Percentiles rank a stretch among this genome's conserved stretches.
Evolutionary conservation across 306 rosid genomes (phyloP).

Genomic region (Sechiopsis laciniata): DNA sequence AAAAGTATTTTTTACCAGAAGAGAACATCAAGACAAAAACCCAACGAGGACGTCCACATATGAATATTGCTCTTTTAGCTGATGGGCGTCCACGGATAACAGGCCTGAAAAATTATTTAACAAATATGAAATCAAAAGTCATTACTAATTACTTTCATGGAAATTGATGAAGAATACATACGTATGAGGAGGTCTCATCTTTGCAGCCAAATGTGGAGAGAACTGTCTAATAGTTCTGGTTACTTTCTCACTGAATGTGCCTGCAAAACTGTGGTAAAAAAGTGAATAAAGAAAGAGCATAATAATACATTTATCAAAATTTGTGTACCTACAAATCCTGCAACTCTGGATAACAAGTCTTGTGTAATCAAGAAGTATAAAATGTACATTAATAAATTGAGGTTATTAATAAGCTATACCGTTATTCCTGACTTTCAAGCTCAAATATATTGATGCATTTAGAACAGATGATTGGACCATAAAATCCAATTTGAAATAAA

Average conservation of each 20-base stretch:
- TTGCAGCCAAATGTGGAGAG: slow-evolving; percentile 95
- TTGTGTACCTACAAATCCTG: neutral
- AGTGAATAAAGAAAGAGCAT: neutral
- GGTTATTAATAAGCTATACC: neutral
- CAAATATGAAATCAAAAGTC: slow-evolving; percentile 21
- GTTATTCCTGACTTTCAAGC: neutral
- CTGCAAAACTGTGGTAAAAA: slow-evolving; percentile 73
- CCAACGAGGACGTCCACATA: slow-evolving; percentile 94
- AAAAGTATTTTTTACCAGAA: slow-evolving; percentile 43
- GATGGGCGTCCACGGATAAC: slow-evolving; percentile 98
- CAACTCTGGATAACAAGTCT: neutral
- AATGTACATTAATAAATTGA: neutral
- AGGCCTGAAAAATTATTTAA: slow-evolving; percentile 59
- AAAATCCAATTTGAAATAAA: neutral
- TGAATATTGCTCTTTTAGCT: slow-evolving; percentile 71
- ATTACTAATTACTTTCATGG: slow-evolving; percentile 7
- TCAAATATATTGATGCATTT: neutral
- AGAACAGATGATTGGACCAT: neutral
- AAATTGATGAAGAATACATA: slow-evolving; percentile 40
- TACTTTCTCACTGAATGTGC: slow-evolving; percentile 87
- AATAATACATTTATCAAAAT: neutral
- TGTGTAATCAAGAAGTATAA: neutral
- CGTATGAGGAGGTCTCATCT: slow-evolving; percentile 98
- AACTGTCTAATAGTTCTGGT: slow-evolving; percentile 80
- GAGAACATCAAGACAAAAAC: slow-evolving; percentile 67